phyloP scores from a whole-genome alignment of 495 filamentous ascomycete species.

The Neurospora sp. region DNA sequence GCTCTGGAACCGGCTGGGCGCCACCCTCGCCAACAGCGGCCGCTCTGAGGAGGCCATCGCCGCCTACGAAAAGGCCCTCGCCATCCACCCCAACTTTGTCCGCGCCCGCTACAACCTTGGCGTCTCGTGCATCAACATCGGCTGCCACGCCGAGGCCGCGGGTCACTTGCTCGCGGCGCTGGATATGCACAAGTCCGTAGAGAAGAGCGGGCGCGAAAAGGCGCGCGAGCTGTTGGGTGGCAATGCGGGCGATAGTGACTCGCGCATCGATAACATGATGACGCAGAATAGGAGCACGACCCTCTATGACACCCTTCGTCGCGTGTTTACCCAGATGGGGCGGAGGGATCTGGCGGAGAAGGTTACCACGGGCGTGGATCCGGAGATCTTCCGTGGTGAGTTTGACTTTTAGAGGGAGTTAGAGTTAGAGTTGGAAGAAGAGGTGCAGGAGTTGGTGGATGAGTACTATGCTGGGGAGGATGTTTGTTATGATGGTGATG shows the following conservation, averaged over 20 bases:
- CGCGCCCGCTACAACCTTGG: conserved; percentile 94
- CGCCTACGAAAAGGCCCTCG: conserved; percentile 86
- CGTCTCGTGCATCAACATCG: conserved; percentile 95
- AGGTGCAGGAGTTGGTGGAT: neutral
- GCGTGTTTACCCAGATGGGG: conserved; percentile 93
- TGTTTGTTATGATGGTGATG: neutral
- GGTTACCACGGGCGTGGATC: conserved; percentile 82
- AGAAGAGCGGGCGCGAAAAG: conserved; percentile 71
- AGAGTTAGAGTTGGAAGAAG: neutral
- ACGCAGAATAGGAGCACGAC: conserved; percentile 94
- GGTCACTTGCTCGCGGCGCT: conserved; percentile 89
- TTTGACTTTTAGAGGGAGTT: conserved; percentile 37
- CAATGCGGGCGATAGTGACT: conserved; percentile 44
- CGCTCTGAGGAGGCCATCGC: conserved; percentile 91
- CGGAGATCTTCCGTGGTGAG: conserved; percentile 68
- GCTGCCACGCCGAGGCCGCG: conserved; percentile 84
- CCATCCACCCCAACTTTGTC: conserved; percentile 87
- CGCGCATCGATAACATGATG: conserved; percentile 68
- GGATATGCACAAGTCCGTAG: conserved; percentile 93
- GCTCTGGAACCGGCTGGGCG: conserved; percentile 95
- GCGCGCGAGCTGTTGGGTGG: conserved; percentile 71
- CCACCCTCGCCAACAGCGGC: conserved; percentile 89
- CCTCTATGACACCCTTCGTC: conserved; percentile 80
- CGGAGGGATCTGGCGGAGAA: conserved; percentile 75
- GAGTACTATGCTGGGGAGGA: neutral